Evolutionary conservation across 1,284 basidiomycete species (phyloP), one percentile per base, ranked within the genome.

Genomic region (Vanrija sp.): DNA sequence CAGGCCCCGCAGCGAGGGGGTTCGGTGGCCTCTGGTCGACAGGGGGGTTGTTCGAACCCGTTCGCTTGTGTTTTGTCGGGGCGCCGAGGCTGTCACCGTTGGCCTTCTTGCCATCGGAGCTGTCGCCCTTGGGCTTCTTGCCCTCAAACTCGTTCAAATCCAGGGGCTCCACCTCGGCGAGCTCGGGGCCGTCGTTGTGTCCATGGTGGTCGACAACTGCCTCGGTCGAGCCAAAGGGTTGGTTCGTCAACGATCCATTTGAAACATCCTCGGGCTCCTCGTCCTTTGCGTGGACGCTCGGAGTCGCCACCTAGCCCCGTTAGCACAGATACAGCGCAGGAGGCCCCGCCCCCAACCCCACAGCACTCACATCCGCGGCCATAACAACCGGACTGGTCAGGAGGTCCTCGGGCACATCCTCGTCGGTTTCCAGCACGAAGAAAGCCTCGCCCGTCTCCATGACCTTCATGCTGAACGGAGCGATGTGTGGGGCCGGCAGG

Each of bases 391-490:
- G 96, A 75, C 88, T 92, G 0, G 96, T 99, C 63, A 95, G 87
- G 55, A 99, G 83, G 67, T 94, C 89, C 44, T 85, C 88, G 2
- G 96, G 95, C 31, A 98, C 86, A 59, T 94, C 89, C 47, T 87
- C 89, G 43, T 96, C 91, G 2, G 95, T 97, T 76, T 99, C 94
- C 63, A 98, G 90, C 38, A 99, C 89, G 68, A 98, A 98, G 80
- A 98, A 98, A 0, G 95, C 96, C 77, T 99, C 96, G 18, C 96
- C 96, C 2, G 94, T 90, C 58, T 98, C 95, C 41, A 93, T 92
- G 62, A 98, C 94, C 80, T 99, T 98, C 96, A 99, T 99, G 69
- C 83, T 84, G 72, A 92, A 98, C 2, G 95, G 95, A 48, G 70
- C 75, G n/a, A 69, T 49, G 61, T 75, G 71, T 8, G 73, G 73